Evolutionary conservation across 352 stramenopile genomes (phyloP).

Genomic region (Phytopythium litorale): DNA sequence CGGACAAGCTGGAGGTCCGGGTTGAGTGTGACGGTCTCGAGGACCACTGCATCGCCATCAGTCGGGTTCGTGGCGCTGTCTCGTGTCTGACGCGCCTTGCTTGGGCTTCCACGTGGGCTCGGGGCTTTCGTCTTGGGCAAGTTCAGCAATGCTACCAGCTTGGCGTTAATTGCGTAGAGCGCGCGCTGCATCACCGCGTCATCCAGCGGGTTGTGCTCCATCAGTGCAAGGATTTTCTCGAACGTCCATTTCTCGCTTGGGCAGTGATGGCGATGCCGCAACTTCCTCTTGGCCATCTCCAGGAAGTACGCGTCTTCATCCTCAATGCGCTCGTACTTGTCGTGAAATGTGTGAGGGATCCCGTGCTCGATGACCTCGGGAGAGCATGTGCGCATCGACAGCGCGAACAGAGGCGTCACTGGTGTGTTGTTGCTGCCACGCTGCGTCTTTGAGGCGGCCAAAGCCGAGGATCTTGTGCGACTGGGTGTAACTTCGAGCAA

Average conservation of each 20-base stretch:
- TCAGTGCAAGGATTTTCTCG: slow-evolving; percentile 39
- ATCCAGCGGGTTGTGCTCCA: slow-evolving; percentile 59
- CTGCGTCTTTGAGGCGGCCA: slow-evolving; percentile 4
- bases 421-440: background rate
- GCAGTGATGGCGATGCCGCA: slow-evolving; percentile 47
- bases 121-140: background rate
- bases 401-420: slow-evolving; percentile 48
- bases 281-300: slow-evolving; percentile 50
- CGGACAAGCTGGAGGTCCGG: slow-evolving; percentile 50
- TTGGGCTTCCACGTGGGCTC: background rate
- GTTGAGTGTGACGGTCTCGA: slow-evolving; percentile 49
- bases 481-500: slow-evolving; percentile 37
- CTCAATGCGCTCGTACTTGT: slow-evolving; percentile 49
- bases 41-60: slow-evolving; percentile 3
- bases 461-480: slow-evolving; percentile 4
- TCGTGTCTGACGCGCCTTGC: background rate
- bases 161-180: slow-evolving; percentile 58
- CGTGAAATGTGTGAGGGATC: slow-evolving; percentile 22
- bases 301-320: slow-evolving; percentile 54
- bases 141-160: slow-evolving; percentile 27
- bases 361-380: slow-evolving; percentile 15
- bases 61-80: background rate
- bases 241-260: slow-evolving; percentile 46
- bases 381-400: slow-evolving; percentile 33
- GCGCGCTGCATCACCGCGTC: slow-evolving; percentile 54